A percentile compares a stretch with the other conserved stretches of the same genome.
phyloP scores from a whole-genome alignment of 805 yeast genomes.

The Pichia scutulata region DNA sequence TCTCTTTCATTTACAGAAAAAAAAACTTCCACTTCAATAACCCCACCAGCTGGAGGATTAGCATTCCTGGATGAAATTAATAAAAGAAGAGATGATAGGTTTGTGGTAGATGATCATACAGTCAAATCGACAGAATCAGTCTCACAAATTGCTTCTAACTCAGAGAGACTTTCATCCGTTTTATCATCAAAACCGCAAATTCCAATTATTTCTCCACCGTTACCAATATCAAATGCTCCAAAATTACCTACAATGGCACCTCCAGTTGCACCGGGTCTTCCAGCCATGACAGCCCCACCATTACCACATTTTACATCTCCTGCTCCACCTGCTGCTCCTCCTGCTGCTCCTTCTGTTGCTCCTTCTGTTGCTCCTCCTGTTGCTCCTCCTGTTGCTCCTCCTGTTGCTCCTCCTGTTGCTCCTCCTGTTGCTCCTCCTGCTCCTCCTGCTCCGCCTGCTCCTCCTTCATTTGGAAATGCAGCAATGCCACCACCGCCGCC shows the following conservation, averaged over 20 bases:
- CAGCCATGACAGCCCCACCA: slow-evolving; percentile 18
- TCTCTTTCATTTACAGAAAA: slow-evolving; percentile 12
- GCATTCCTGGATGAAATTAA: slow-evolving; percentile 51
- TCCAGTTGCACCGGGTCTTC: slow-evolving; percentile 7
- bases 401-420: slow-evolving; percentile 14
- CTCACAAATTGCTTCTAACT: neutral
- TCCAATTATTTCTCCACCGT: slow-evolving; percentile 4
- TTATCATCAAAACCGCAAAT: neutral
- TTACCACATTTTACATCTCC: slow-evolving; percentile 6
- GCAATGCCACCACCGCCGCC: slow-evolving; percentile 18
- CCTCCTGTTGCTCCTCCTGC: slow-evolving; percentile 16
- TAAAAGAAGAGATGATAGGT: slow-evolving; percentile 39
- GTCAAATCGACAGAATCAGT: neutral
- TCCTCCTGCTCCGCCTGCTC: slow-evolving; percentile 19
- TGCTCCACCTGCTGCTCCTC: neutral
- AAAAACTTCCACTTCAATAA: neutral
- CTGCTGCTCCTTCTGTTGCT: slow-evolving; percentile 4
- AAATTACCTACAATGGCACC: slow-evolving; percentile 16
- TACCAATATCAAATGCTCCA: slow-evolving; percentile 11
- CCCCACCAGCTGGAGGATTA: slow-evolving; percentile 30
- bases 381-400: no score
- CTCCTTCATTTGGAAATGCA: slow-evolving; percentile 9
- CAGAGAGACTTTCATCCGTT: neutral
- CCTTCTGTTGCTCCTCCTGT: no score
- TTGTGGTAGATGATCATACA: slow-evolving; percentile 35